phyloP scores from a whole-genome alignment of 2,329 filamentous ascomycete genomes.

The Trichophyton equinum region DNA sequence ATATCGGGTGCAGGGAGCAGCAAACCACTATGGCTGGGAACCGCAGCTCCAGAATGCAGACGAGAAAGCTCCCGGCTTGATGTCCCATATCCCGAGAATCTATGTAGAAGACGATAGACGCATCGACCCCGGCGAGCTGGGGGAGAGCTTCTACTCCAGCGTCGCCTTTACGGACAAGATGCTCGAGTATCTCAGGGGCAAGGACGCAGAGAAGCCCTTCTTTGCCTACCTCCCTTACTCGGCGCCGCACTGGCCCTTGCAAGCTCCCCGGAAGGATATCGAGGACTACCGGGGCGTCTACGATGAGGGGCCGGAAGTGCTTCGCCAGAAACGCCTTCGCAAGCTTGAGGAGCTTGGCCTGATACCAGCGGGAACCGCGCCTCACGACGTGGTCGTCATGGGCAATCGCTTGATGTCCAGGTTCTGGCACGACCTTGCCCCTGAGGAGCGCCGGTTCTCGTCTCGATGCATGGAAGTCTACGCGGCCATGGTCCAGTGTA shows the following conservation, averaged over 20 bases:
- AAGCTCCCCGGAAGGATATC: constrained; percentile 44
- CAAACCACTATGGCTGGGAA: constrained; percentile 45
- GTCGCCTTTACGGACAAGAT: constrained; percentile 43
- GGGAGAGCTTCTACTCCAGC: constrained; percentile 43
- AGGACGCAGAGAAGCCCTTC: constrained; percentile 40
- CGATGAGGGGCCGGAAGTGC: constrained; percentile 46
- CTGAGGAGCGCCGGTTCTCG: constrained; percentile 31
- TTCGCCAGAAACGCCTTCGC: constrained; percentile 42
- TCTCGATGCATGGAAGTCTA: constrained; percentile 48
- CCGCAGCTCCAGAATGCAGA: constrained; percentile 32
- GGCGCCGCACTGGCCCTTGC: constrained; percentile 52
- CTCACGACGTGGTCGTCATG: constrained; percentile 27
- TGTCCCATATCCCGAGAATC: constrained; percentile 33
- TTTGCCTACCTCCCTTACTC: constrained; percentile 51
- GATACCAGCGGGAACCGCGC: constrained; percentile 35
- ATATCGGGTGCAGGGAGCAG: constrained; percentile 1
- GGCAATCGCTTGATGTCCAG: constrained; percentile 39
- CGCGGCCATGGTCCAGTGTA: constrained; percentile 52
- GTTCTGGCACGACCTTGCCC: constrained; percentile 25
- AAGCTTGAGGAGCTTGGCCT: constrained; percentile 47
- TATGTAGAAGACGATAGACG: constrained; percentile 36
- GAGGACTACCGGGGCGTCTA: constrained; percentile 48
- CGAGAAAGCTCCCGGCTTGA: constrained; percentile 26
- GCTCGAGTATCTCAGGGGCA: constrained; percentile 39
- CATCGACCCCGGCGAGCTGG: constrained; percentile 30